A percentile compares a stretch with the other conserved stretches of the same genome.
phyloP scores from a whole-genome alignment of 441 rosid genomes.

The Corymbia citriodora region DNA sequence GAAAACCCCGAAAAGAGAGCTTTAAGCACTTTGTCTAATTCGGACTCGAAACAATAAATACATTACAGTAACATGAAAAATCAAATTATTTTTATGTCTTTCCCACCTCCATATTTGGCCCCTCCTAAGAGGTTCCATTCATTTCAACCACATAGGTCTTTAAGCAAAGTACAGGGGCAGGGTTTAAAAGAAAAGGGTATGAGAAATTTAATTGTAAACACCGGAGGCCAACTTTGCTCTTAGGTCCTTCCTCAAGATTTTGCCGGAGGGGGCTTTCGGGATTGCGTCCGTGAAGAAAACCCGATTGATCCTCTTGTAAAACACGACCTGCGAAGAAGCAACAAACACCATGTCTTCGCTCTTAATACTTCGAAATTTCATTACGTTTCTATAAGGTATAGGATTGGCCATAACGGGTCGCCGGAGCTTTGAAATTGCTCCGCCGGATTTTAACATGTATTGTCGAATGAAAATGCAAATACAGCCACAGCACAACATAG shows the following conservation, averaged over 20 bases:
- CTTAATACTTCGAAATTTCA: background rate
- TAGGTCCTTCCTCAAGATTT: slow-evolving; percentile 55
- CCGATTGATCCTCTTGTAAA: slow-evolving; percentile 46
- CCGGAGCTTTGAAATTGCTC: background rate
- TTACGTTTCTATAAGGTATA: background rate
- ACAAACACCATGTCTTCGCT: background rate
- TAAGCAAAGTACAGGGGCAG: background rate
- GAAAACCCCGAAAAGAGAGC: background rate
- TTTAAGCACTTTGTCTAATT: background rate
- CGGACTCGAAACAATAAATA: background rate
- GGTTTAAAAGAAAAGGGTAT: background rate
- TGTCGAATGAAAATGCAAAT: background rate
- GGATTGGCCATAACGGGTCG: background rate
- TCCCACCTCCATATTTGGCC: background rate
- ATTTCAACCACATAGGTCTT: background rate
- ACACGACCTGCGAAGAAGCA: slow-evolving; percentile 43
- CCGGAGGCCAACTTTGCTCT: slow-evolving; percentile 29
- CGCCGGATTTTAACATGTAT: background rate
- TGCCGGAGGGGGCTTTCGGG: slow-evolving; percentile 62
- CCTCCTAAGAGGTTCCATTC: background rate
- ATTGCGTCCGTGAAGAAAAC: slow-evolving; percentile 55
- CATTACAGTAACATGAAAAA: background rate
- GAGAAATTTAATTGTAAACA: background rate
- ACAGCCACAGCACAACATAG: too few species aligned
- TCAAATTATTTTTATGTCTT: background rate